A percentile compares a stretch with the other conserved stretches of the same genome.
Conservation (phyloP, 2,329 filamentous ascomycete species). For the Aspergillus sp. region DNA sequence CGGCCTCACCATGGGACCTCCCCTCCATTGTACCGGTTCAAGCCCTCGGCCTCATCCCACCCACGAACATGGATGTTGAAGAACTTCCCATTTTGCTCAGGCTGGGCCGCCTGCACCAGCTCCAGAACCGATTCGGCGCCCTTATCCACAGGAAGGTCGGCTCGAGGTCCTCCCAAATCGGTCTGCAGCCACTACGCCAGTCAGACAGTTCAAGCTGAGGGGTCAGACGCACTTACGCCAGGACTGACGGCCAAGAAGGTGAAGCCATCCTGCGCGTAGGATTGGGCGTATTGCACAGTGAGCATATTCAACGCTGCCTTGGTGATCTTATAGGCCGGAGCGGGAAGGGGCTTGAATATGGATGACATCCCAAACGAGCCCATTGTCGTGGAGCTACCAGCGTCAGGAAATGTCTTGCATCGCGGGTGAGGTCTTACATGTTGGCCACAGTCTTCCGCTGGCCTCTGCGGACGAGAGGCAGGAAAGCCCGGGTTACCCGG, state of each 20-base stretch:
- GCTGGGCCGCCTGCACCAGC: slow-evolving; percentile 37
- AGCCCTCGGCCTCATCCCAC: slow-evolving; percentile 23
- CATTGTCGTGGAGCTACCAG: slow-evolving; percentile 30
- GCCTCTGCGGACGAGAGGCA: slow-evolving; percentile 32
- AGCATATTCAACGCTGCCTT: slow-evolving; percentile 43
- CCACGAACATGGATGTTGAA: slow-evolving; percentile 32
- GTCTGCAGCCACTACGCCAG: slow-evolving; percentile 37
- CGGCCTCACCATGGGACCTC: slow-evolving; percentile 21
- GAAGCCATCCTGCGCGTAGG: slow-evolving; percentile 32
- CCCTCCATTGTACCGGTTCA: slow-evolving; percentile 32
- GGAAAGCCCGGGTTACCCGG: slow-evolving; percentile 29
- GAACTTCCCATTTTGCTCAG: slow-evolving; percentile 42
- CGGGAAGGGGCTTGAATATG: slow-evolving; percentile 11
- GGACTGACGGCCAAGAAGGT: slow-evolving; percentile 35
- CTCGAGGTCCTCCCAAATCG: slow-evolving; percentile 31
- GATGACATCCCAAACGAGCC: slow-evolving; percentile 31
- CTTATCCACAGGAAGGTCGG: slow-evolving; percentile 34
- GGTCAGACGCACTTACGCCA: slow-evolving; percentile 28
- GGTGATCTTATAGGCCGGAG: slow-evolving; percentile 36
- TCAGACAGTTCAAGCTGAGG: background rate
- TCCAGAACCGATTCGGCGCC: slow-evolving; percentile 31
- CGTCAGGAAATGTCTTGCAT: slow-evolving; percentile 1
- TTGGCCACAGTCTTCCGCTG: slow-evolving; percentile 36
- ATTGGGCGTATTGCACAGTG: slow-evolving; percentile 24
- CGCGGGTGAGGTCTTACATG: slow-evolving; percentile 24